Conservation (phyloP, 2,329 filamentous ascomycete genomes). For the Phyllosticta citrichinensis region DNA sequence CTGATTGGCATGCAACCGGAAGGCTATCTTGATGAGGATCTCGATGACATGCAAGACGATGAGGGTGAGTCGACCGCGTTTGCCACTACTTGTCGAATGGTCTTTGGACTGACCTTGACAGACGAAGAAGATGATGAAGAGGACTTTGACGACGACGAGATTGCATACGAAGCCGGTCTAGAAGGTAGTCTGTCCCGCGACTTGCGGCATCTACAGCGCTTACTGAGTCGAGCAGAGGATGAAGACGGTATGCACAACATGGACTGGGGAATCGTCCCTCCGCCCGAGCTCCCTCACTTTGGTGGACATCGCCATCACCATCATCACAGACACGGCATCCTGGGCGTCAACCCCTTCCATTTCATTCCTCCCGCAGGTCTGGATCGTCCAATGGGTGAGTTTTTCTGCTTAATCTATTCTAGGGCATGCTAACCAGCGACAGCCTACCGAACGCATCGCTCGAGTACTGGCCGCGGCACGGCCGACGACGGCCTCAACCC, state of each 20-base stretch:
- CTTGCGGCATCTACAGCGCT: constrained; percentile 3
- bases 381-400: constrained; percentile 35
- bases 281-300: constrained; percentile 34
- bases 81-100: background rate
- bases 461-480: constrained; percentile 44
- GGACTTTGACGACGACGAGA: constrained; percentile 58
- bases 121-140: constrained; percentile 46
- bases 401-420: background rate
- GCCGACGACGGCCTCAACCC: constrained; percentile 81
- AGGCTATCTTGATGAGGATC: constrained; percentile 47
- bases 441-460: constrained; percentile 44
- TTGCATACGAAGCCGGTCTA: constrained; percentile 45
- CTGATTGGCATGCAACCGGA: constrained; percentile 37
- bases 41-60: constrained; percentile 50
- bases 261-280: constrained; percentile 41
- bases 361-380: constrained; percentile 37
- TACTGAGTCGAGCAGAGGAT: constrained; percentile 23
- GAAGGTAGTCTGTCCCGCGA: constrained; percentile 23
- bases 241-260: constrained; percentile 31
- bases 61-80: constrained; percentile 41
- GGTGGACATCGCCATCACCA: constrained; percentile 35
- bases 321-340: constrained; percentile 42
- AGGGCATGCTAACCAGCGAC: constrained; percentile 17
- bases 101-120: constrained; percentile 7
- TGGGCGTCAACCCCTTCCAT: constrained; percentile 40